These are phyloP conservation scores for Pterocarpus macrocarpus DNA, from an alignment of 306 rosid genomes.

Conservation along the genomic window DNA sequence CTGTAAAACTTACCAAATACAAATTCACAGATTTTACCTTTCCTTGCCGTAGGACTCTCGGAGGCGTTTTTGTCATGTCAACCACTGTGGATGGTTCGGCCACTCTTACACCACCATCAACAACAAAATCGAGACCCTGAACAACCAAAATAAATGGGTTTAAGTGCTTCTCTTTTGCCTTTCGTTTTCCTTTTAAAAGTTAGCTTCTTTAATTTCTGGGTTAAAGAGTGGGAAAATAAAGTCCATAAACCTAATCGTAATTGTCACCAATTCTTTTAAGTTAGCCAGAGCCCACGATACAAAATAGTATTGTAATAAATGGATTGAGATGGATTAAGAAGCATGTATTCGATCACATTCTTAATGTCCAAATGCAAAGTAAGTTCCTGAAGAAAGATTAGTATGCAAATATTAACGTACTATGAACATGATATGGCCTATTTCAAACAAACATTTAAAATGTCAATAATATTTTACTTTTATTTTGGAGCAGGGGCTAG, in stretches of 20 bases:
- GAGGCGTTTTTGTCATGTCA: constrained; percentile 86
- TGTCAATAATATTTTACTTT: constrained; percentile 6
- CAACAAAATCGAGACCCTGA: constrained; percentile 96
- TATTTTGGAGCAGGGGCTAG: background rate
- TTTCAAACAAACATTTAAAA: constrained; percentile 30
- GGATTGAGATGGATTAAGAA: background rate
- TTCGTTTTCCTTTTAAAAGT: background rate
- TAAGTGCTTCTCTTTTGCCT: background rate
- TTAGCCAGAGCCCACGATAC: constrained; percentile 7
- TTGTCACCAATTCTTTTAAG: background rate
- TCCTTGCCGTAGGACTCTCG: constrained; percentile 82
- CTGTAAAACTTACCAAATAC: background rate
- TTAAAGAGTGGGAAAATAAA: background rate
- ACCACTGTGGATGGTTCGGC: constrained; percentile 97
- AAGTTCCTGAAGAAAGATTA: constrained; percentile 6
- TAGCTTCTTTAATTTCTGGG: background rate
- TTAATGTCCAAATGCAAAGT: constrained; percentile 33
- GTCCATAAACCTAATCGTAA: constrained; percentile 18
- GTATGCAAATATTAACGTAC: constrained; percentile 3
- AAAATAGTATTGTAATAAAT: background rate
- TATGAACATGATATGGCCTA: constrained; percentile 22
- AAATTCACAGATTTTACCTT: constrained; percentile 65
- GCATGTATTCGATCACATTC: constrained; percentile 25
- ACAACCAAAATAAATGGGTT: constrained; percentile 38
- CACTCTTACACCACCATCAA: constrained; percentile 87